These are phyloP conservation scores for Lablab purpureus DNA, from an alignment of 306 rosid genomes.

Conservation along the genomic window DNA sequence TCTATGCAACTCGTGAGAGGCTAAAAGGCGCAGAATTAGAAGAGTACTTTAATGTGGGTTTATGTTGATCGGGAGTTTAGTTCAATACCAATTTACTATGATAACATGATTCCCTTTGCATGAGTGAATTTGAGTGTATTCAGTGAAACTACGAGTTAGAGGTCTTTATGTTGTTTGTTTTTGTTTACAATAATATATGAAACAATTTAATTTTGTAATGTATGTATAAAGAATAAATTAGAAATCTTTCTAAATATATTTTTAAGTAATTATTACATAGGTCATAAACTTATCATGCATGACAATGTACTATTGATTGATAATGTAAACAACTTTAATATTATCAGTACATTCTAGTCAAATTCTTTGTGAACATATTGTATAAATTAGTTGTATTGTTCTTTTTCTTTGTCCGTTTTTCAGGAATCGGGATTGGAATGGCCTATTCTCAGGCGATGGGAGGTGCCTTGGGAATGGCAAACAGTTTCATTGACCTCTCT, in stretches of 20 bases:
- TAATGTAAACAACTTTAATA: background rate
- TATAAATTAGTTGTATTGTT: slow-evolving; percentile 7
- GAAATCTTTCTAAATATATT: background rate
- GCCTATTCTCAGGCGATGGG: slow-evolving; percentile 90
- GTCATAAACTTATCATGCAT: background rate
- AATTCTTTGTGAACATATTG: background rate
- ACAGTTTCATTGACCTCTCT: slow-evolving; percentile 81
- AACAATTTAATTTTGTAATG: background rate
- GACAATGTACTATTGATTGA: background rate
- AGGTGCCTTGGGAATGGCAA: slow-evolving; percentile 99
- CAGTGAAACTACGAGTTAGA: background rate
- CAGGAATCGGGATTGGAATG: slow-evolving; percentile 68
- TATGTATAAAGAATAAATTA: background rate
- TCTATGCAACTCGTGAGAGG: background rate
- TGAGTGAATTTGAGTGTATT: background rate
- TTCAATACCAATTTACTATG: background rate
- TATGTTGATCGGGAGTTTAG: background rate
- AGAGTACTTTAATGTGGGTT: background rate
- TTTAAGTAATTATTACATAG: background rate
- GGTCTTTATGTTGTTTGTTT: slow-evolving; percentile 1
- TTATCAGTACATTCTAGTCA: background rate
- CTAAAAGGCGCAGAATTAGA: background rate
- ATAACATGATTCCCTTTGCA: background rate
- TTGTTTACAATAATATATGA: background rate
- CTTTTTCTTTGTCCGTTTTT: slow-evolving; percentile 13